These are phyloP conservation scores for Eucalyptus erythrocorys DNA, from an alignment of 345 rosid species.

Conservation along the genomic window DNA sequence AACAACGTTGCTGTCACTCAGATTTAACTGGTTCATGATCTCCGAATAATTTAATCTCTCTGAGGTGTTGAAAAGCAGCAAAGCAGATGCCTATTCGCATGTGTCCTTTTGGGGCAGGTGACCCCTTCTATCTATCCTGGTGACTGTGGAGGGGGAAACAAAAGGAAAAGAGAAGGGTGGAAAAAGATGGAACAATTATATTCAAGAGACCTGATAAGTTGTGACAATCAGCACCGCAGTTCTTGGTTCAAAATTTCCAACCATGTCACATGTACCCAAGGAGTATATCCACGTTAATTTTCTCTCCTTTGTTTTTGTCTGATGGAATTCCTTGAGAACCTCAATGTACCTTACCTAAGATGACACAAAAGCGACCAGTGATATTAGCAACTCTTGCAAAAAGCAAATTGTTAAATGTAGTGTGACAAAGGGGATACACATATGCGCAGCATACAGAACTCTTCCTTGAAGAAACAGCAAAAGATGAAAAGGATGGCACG, in stretches of 20 bases:
- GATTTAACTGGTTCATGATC: constrained; percentile 52
- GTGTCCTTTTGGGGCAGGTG: not conserved
- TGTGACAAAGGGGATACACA: not conserved
- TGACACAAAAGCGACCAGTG: not conserved
- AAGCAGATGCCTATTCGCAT: constrained; percentile 37
- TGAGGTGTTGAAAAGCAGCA: constrained; percentile 46
- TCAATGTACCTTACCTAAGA: constrained; percentile 40
- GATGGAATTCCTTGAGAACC: constrained; percentile 48
- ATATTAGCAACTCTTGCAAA: not conserved
- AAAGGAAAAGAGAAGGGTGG: not conserved
- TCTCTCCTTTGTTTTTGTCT: constrained; percentile 36
- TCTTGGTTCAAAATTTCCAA: constrained; percentile 43
- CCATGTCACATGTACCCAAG: constrained; percentile 39
- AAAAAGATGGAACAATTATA: not conserved
- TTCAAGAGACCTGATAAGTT: constrained; percentile 36
- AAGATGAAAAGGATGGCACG: not conserved
- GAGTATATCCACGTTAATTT: constrained; percentile 63
- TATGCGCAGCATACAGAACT: not conserved
- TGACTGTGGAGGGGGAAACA: not conserved
- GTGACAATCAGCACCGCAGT: constrained; percentile 42
- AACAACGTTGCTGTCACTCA: constrained; percentile 37
- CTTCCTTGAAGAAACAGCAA: not conserved
- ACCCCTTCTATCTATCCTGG: not conserved
- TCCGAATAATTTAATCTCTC: constrained; percentile 52
- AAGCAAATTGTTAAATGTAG: not conserved